A percentile compares a stretch with the other conserved stretches of the same genome.
phyloP scores from a whole-genome alignment of 805 yeast species.

The Ogataea angusta region DNA sequence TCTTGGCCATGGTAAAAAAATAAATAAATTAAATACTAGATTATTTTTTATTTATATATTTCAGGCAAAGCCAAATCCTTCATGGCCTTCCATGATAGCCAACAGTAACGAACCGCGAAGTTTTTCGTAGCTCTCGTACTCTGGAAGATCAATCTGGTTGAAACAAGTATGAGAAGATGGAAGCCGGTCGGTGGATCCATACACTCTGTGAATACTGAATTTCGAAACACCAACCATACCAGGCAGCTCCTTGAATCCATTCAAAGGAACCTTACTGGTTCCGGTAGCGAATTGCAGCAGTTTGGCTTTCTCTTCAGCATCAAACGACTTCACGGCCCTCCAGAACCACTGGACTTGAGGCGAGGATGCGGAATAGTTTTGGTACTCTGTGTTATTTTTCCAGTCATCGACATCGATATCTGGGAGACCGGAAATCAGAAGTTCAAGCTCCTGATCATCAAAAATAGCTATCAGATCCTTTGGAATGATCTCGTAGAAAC shows the following conservation, averaged over 20 bases:
- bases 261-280: slow-evolving; percentile 91
- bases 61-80: slow-evolving; percentile 86
- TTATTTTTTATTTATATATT: background rate
- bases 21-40: slow-evolving; percentile 1
- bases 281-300: slow-evolving; percentile 95
- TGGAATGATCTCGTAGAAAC: slow-evolving; percentile 89
- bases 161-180: slow-evolving; percentile 98
- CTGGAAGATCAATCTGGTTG: slow-evolving; percentile 92
- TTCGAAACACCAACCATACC: slow-evolving; percentile 85
- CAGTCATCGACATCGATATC: slow-evolving; percentile 96
- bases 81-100: slow-evolving; percentile 93
- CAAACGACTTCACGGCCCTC: slow-evolving; percentile 95
- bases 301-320: slow-evolving; percentile 90
- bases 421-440: slow-evolving; percentile 90
- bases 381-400: slow-evolving; percentile 80
- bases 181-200: slow-evolving; percentile 77
- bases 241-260: slow-evolving; percentile 85
- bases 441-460: slow-evolving; percentile 93
- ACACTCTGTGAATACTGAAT: slow-evolving; percentile 86
- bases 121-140: slow-evolving; percentile 84
- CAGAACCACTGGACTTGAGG: slow-evolving; percentile 95
- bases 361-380: slow-evolving; percentile 76
- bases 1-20: slow-evolving; percentile 3
- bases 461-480: slow-evolving; percentile 79
- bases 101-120: slow-evolving; percentile 73